phyloP scores from a whole-genome alignment of 768 basidiomycete genomes.

The Asterophora lycoperdoides region DNA sequence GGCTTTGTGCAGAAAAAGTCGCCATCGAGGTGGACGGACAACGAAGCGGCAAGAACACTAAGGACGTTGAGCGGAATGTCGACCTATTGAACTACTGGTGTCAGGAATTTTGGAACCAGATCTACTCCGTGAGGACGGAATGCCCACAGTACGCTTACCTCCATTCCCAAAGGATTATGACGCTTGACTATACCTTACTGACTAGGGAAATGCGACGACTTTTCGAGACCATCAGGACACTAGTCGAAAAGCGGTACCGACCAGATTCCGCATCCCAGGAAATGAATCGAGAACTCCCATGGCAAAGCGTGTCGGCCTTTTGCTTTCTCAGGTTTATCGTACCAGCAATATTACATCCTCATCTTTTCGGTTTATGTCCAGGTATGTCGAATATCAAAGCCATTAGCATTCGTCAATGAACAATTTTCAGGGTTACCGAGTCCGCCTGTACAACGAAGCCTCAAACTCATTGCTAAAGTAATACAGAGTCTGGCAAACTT shows the following conservation, averaged over 20 bases:
- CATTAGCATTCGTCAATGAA: not conserved
- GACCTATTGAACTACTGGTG: constrained; percentile 76
- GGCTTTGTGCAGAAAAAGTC: constrained; percentile 67
- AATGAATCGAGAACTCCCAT: constrained; percentile 53
- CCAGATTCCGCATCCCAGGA: constrained; percentile 37
- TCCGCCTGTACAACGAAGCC: constrained; percentile 65
- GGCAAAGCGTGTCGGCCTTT: constrained; percentile 86
- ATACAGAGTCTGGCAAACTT: constrained; percentile 87
- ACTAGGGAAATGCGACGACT: constrained; percentile 67
- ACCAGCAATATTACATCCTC: constrained; percentile 85
- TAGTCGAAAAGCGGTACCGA: constrained; percentile 66
- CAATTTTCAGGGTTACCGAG: constrained; percentile 57
- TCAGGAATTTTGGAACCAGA: constrained; percentile 74
- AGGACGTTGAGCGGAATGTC: constrained; percentile 62
- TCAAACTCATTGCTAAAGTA: constrained; percentile 85
- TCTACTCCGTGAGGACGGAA: constrained; percentile 66
- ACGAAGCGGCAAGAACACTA: constrained; percentile 55
- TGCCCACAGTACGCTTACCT: constrained; percentile 64
- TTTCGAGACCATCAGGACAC: constrained; percentile 63
- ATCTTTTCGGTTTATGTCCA: constrained; percentile 73
- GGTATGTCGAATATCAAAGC: constrained; percentile 41
- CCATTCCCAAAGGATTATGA: not conserved
- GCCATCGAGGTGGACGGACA: constrained; percentile 80
- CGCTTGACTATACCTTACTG: constrained; percentile 4
- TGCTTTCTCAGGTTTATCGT: constrained; percentile 88